These are phyloP conservation scores for Fusarium succisae DNA, from an alignment of 2,329 filamentous ascomycete species.

Conservation along the genomic window DNA sequence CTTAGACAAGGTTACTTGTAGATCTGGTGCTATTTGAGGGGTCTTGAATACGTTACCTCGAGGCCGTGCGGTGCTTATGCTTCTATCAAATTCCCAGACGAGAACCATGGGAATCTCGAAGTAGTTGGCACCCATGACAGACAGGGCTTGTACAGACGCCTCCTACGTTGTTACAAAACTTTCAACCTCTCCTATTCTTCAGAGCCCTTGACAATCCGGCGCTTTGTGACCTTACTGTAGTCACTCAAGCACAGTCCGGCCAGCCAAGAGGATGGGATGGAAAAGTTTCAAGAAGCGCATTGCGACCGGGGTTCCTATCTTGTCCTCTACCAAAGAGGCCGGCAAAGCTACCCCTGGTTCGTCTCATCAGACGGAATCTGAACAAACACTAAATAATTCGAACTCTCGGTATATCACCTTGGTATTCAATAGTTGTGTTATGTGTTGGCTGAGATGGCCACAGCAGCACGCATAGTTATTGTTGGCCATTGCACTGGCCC, in stretches of 20 bases:
- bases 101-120: background rate
- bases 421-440: conserved; percentile 15
- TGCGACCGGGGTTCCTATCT: conserved; percentile 47
- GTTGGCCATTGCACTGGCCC: background rate
- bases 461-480: conserved; percentile 11
- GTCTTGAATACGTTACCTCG: conserved; percentile 10
- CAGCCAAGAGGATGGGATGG: conserved; percentile 49
- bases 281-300: conserved; percentile 50
- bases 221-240: background rate
- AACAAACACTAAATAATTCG: conserved; percentile 24
- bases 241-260: background rate
- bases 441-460: conserved; percentile 12
- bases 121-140: conserved; percentile 1
- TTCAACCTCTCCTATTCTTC: background rate
- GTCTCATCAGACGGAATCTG: conserved; percentile 23
- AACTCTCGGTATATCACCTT: conserved; percentile 44
- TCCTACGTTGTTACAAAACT: background rate
- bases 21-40: conserved; percentile 35
- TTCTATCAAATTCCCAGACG: background rate
- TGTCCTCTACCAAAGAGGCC: conserved; percentile 45
- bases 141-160: conserved; percentile 1
- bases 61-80: conserved; percentile 1
- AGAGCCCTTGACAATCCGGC: background rate
- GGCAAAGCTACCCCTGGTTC: conserved; percentile 24
- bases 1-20: conserved; percentile 43